A percentile compares a stretch with the other conserved stretches of the same genome.
Conservation (phyloP, 1,139 yeast genomes). For the Citeromyces hawaiiensis region DNA sequence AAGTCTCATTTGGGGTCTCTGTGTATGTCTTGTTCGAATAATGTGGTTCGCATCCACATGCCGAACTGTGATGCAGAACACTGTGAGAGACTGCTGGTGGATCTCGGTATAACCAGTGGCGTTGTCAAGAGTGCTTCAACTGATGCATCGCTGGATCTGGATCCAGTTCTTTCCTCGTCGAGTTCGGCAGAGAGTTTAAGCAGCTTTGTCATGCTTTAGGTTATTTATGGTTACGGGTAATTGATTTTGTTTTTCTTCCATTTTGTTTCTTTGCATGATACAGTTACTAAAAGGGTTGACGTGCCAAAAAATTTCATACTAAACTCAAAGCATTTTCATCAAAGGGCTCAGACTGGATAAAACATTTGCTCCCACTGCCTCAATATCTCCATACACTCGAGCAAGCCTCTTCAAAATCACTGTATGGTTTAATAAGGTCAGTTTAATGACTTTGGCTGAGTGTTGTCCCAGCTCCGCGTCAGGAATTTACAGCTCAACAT, state of each 20-base stretch:
- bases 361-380: too few relatives aligned
- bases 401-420: too few relatives aligned
- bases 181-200: neutral
- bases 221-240: neutral
- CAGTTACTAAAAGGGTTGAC: too few relatives aligned
- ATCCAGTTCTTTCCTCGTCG: neutral
- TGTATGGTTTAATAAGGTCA: too few relatives aligned
- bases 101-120: conserved; percentile 37
- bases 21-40: conserved; percentile 27
- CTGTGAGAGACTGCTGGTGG: conserved; percentile 34
- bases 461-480: too few relatives aligned
- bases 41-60: conserved; percentile 35
- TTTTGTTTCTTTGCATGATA: too few relatives aligned
- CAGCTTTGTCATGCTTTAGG: neutral
- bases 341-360: too few relatives aligned
- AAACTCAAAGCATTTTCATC: too few relatives aligned
- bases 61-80: conserved; percentile 41
- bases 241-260: neutral
- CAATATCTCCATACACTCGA: too few relatives aligned
- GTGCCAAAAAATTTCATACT: too few relatives aligned
- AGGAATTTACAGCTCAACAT: too few relatives aligned
- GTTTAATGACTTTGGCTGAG: too few relatives aligned
- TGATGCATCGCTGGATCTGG: neutral
- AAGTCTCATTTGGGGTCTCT: conserved; percentile 31
- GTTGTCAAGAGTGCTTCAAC: conserved; percentile 18